Conservation (phyloP, 345 rosid genomes). For the Chamaenerion angustifolium region DNA sequence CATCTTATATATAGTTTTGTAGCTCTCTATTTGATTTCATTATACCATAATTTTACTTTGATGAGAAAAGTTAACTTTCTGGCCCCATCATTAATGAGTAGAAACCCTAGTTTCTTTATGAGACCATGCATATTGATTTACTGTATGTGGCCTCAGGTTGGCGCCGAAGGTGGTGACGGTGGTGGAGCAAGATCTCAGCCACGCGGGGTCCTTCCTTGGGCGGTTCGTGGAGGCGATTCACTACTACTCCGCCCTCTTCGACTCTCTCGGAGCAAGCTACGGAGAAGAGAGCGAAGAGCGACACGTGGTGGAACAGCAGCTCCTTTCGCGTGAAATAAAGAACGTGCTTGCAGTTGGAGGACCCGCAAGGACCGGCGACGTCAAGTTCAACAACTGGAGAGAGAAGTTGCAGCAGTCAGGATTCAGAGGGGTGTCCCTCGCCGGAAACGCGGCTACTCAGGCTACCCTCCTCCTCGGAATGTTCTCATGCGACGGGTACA, state of each 20-base stretch:
- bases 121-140: too few relatives aligned
- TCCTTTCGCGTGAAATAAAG: constrained; percentile 75
- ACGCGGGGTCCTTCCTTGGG: constrained; percentile 80
- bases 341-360: constrained; percentile 85
- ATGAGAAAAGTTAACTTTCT: too few relatives aligned
- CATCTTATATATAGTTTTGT: too few relatives aligned
- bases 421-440: constrained; percentile 67
- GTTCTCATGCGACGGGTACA: constrained; percentile 94
- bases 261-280: constrained; percentile 85
- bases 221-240: constrained; percentile 96
- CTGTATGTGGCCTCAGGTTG: constrained; percentile 28
- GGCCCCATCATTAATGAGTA: too few relatives aligned
- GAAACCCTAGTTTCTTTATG: too few relatives aligned
- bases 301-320: constrained; percentile 93
- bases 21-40: too few relatives aligned
- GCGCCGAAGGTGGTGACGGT: constrained; percentile 95
- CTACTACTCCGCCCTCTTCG: constrained; percentile 91
- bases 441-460: constrained; percentile 87
- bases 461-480: constrained; percentile 80
- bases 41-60: too few relatives aligned
- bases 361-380: constrained; percentile 59
- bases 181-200: constrained; percentile 94
- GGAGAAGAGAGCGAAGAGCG: constrained; percentile 98
- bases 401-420: constrained; percentile 82
- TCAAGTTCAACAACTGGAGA: constrained; percentile 85